Conservation (phyloP, 1,284 basidiomycete genomes). For the Sporisorium exsertum region DNA sequence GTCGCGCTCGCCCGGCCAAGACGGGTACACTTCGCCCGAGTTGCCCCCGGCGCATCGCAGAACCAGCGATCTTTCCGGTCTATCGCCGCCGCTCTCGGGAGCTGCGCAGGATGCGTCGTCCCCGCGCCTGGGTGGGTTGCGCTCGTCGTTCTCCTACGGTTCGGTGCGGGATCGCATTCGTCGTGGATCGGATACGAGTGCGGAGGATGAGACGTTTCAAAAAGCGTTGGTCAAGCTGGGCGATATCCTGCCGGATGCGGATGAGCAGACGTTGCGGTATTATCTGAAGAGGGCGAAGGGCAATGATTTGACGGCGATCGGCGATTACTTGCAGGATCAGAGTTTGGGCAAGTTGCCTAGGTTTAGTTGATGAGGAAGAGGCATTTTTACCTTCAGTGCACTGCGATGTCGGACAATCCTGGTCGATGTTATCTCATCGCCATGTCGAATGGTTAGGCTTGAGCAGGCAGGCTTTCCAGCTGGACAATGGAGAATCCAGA, state of each 20-base stretch:
- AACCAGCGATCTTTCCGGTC: constrained; percentile 11
- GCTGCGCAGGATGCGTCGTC: not conserved
- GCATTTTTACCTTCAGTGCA: too few relatives aligned
- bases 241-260: constrained; percentile 62
- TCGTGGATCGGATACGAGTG: constrained; percentile 12
- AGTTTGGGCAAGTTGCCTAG: constrained; percentile 41
- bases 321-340: constrained; percentile 61
- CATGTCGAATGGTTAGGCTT: too few relatives aligned
- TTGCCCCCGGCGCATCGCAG: constrained; percentile 16
- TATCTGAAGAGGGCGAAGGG: constrained; percentile 58
- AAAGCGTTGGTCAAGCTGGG: constrained; percentile 48
- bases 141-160: constrained; percentile 38
- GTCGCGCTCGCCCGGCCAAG: constrained; percentile 12
- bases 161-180: constrained; percentile 39
- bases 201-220: constrained; percentile 33
- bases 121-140: not conserved
- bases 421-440: too few relatives aligned
- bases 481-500: too few relatives aligned
- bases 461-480: too few relatives aligned
- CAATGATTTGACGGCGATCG: constrained; percentile 58
- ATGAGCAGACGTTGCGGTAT: constrained; percentile 39
- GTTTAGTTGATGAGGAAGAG: constrained; percentile 1
- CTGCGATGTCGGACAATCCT: too few relatives aligned
- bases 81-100: constrained; percentile 8
- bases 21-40: constrained; percentile 25